A percentile compares a stretch with the other conserved stretches of the same genome.
Conservation (phyloP, 192 early-diverging fungal species). For the Coemansia sp. region DNA sequence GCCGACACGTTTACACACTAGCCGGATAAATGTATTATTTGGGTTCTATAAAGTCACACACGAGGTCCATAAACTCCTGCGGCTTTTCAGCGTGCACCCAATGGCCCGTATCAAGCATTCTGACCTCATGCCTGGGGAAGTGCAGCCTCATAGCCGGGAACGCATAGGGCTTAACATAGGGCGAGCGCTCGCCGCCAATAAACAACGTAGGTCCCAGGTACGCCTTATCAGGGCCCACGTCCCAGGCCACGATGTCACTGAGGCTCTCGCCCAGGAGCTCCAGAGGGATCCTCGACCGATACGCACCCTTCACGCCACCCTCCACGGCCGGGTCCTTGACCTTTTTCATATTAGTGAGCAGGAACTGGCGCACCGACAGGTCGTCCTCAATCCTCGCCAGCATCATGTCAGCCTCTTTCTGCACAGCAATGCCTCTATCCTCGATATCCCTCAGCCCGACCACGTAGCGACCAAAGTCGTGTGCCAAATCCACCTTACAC, state of each 20-base stretch:
- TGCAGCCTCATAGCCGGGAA: conserved; percentile 59
- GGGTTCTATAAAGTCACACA: conserved; percentile 53
- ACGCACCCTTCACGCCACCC: conserved; percentile 22
- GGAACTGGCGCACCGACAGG: conserved; percentile 68
- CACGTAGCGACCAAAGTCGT: conserved; percentile 61
- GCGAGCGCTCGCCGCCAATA: conserved; percentile 69
- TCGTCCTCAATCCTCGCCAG: conserved; percentile 56
- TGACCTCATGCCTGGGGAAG: conserved; percentile 72
- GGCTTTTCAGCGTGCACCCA: conserved; percentile 86
- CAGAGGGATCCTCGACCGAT: conserved; percentile 74
- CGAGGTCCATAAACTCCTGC: conserved; percentile 59
- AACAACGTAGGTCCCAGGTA: conserved; percentile 74
- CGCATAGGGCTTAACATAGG: conserved; percentile 62
- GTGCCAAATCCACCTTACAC: conserved; percentile 44
- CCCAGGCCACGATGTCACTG: conserved; percentile 55
- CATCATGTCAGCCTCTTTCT: conserved; percentile 61
- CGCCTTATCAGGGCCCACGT: conserved; percentile 16
- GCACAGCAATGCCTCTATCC: conserved; percentile 42
- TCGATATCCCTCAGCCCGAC: conserved; percentile 61
- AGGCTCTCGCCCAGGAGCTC: conserved; percentile 62
- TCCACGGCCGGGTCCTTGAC: conserved; percentile 5
- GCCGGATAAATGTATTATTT: not conserved
- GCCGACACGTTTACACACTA: conserved; percentile 29
- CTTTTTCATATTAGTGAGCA: conserved; percentile 88
- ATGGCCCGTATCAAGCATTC: conserved; percentile 79